These are phyloP conservation scores for Colletotrichum viniferum DNA, from an alignment of 2,329 filamentous ascomycete genomes.

Conservation along the genomic window DNA sequence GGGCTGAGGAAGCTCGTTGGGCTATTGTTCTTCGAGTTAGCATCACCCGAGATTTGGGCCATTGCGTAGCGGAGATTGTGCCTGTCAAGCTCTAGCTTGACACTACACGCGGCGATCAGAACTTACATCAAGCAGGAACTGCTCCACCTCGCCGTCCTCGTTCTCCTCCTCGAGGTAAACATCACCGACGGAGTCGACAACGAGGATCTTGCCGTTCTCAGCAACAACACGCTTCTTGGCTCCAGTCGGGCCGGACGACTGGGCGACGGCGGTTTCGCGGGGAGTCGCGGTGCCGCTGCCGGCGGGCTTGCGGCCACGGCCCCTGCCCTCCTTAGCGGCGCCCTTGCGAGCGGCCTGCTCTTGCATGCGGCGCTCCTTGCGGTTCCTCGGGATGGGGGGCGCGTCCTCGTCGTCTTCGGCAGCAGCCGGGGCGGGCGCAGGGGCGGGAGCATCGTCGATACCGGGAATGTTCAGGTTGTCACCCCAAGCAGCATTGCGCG, in stretches of 20 bases:
- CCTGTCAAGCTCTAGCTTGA: not conserved
- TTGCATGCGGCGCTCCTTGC: conserved; percentile 86
- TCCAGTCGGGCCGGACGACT: conserved; percentile 67
- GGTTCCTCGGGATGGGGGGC: conserved; percentile 70
- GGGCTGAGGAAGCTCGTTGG: conserved; percentile 78
- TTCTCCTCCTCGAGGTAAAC: conserved; percentile 94
- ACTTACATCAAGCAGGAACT: conserved; percentile 88
- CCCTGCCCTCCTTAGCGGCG: conserved; percentile 43
- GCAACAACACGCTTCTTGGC: conserved; percentile 87
- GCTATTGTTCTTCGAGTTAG: conserved; percentile 49
- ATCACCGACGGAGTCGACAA: conserved; percentile 90
- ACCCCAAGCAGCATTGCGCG: conserved; percentile 87
- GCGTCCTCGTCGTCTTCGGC: conserved; percentile 50
- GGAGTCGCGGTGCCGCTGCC: conserved; percentile 31
- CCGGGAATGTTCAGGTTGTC: conserved; percentile 77
- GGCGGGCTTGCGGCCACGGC: conserved; percentile 35
- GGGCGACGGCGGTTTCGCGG: conserved; percentile 54
- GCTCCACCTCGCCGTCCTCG: conserved; percentile 81
- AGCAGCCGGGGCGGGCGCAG: conserved; percentile 47
- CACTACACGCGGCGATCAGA: not conserved
- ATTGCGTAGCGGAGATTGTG: not conserved
- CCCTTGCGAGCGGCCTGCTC: conserved; percentile 82
- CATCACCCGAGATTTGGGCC: not conserved
- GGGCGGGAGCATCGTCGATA: conserved; percentile 52
- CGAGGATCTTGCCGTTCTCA: conserved; percentile 92